A percentile compares a stretch with the other conserved stretches of the same genome.
These are phyloP conservation scores for Cardiospermum halicacabum DNA, from an alignment of 345 rosid genomes.

Conservation along the genomic window DNA sequence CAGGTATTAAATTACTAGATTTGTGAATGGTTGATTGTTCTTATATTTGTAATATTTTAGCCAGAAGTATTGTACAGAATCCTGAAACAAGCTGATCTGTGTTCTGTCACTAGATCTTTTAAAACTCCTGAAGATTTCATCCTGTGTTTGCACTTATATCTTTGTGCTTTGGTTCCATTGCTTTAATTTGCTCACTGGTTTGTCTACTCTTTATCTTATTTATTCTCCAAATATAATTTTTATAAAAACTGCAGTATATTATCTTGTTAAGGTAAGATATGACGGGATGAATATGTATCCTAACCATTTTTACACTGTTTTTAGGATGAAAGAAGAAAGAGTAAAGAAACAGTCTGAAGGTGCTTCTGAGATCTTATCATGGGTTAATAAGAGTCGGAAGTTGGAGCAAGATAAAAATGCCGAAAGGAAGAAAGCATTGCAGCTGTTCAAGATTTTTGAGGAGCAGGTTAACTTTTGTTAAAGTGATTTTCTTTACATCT, in stretches of 20 bases:
- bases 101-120: too few relatives aligned
- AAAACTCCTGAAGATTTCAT: not conserved
- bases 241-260: too few relatives aligned
- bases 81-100: too few relatives aligned
- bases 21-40: not conserved
- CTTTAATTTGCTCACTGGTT: not conserved
- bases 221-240: too few relatives aligned
- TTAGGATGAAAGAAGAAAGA: conserved; percentile 87
- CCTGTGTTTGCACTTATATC: not conserved
- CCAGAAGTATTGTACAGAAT: too few relatives aligned
- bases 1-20: not conserved
- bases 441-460: conserved; percentile 75
- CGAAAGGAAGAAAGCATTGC: conserved; percentile 75
- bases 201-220: not conserved
- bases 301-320: not conserved
- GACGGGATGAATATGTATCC: not conserved
- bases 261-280: not conserved
- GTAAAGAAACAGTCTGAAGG: conserved; percentile 54
- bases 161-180: not conserved
- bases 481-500: conserved; percentile 3
- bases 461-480: conserved; percentile 59
- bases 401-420: conserved; percentile 64
- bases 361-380: conserved; percentile 59
- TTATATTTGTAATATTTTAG: not conserved
- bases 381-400: conserved; percentile 78